Base-by-base conservation (phyloP, 1,139 yeast species). In the Geotrichum carabidarum region DNA sequence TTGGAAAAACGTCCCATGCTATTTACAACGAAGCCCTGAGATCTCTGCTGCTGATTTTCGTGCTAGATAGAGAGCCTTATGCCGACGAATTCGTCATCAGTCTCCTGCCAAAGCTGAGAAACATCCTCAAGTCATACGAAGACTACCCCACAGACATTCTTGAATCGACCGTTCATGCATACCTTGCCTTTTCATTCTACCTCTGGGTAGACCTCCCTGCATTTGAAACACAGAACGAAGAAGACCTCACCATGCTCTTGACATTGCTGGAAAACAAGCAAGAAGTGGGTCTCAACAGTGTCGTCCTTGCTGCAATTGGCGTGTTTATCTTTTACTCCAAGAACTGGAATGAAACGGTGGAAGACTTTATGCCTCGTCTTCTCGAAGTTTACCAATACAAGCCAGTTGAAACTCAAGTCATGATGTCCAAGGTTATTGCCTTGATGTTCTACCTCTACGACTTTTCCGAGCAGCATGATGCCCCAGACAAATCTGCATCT, bases 281-380 rank as follows among this genome's bases (percentile, higher is more conserved):
- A 2, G 30, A 34, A 8, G 30, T 2, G 8, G 4, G n/a, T 22
- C 27, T 44, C 30, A 34, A 34, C n/a, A n/a, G 17, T 6, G 30
- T 22, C 8, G 30, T 34, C n/a, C 12, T 34, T 31, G 4, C 40
- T 15, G 38, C 38, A 9, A n/a, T 44, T 9, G 22, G 14, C 40
- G n/a, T 44, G 15, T 27, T 44, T 5, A 27, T 44, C 14, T 44
- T 14, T 34, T 34, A 44, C 27, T 44, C 48, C n/a, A 14, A 18
- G 8, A 9, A 44, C 27, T 44, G 48, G 48, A 44, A 44, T 32
- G 40, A 44, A 8, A 17, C 40, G 3, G 34, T 44, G 9, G 48
- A 34, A n/a, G n/a, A n/a, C 7, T 12, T 44, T 8, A 27, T 44
- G 9, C 37, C 37, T 18, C 48, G 31, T 7, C 18, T 44, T 31